A percentile compares a stretch with the other conserved stretches of the same genome.
Evolutionary conservation across 2,329 filamentous ascomycete species (phyloP).

Genomic region (Cercospora zeae-maydis): DNA sequence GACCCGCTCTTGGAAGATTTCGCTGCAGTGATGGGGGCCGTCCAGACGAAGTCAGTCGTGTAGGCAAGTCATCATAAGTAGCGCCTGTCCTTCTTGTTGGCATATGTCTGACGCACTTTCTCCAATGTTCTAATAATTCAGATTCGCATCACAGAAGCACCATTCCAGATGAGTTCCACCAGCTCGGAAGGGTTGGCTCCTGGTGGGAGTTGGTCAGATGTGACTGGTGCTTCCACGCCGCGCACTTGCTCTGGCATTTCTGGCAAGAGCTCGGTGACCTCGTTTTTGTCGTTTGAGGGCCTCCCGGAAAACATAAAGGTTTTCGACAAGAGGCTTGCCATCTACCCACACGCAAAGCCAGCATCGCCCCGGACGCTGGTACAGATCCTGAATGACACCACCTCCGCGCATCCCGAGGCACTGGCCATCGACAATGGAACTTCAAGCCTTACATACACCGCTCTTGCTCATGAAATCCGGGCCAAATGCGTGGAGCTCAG

Average conservation of each 20-base stretch:
- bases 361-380: conserved; percentile 1
- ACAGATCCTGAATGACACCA: neutral
- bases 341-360: neutral
- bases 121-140: neutral
- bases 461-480: neutral
- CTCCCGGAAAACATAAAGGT: neutral
- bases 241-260: neutral
- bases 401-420: conserved; percentile 6
- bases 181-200: neutral
- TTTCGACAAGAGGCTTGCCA: neutral
- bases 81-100: neutral
- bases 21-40: neutral
- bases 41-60: neutral
- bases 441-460: conserved; percentile 1
- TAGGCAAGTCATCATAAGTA: neutral
- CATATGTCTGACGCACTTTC: neutral
- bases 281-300: neutral
- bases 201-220: neutral
- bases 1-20: neutral
- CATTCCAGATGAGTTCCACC: neutral
- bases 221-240: neutral
- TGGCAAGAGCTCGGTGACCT: neutral
- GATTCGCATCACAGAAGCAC: neutral
- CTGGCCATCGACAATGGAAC: conserved; percentile 15
- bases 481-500: neutral